phyloP scores from a whole-genome alignment of 2,329 filamentous ascomycete genomes.

The Fusarium temperatum region DNA sequence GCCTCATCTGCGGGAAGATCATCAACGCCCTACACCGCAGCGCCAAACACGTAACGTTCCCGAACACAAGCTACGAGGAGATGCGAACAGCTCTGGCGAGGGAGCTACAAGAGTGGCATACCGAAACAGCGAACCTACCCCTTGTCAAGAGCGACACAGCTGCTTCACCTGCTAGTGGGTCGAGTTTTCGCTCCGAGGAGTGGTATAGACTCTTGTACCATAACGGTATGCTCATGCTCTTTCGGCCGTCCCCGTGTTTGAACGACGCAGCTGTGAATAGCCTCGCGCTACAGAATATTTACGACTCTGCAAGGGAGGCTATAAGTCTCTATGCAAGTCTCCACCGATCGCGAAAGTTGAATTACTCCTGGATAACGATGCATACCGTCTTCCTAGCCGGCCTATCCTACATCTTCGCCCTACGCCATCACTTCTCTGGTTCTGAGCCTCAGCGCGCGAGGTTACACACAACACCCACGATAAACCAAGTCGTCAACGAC shows the following conservation, averaged over 20 bases:
- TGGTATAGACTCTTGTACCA: slow-evolving; percentile 56
- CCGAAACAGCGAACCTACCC: slow-evolving; percentile 39
- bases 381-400: slow-evolving; percentile 59
- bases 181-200: slow-evolving; percentile 52
- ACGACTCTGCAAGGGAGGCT: slow-evolving; percentile 49
- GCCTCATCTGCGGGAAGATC: slow-evolving; percentile 52
- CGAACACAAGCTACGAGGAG: slow-evolving; percentile 17
- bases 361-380: slow-evolving; percentile 60
- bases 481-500: slow-evolving; percentile 54
- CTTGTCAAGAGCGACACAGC: slow-evolving; percentile 39
- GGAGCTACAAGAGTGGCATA: slow-evolving; percentile 47
- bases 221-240: slow-evolving; percentile 54
- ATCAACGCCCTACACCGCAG: slow-evolving; percentile 48
- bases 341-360: slow-evolving; percentile 55
- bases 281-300: slow-evolving; percentile 48
- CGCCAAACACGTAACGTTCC: slow-evolving; percentile 22
- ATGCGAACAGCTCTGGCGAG: slow-evolving; percentile 35
- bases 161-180: slow-evolving; percentile 39
- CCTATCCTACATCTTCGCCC: slow-evolving; percentile 54
- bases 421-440: slow-evolving; percentile 50
- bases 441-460: neutral
- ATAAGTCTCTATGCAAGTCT: slow-evolving; percentile 56
- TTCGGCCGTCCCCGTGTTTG: slow-evolving; percentile 51
- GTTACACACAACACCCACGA: slow-evolving; percentile 47
- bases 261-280: slow-evolving; percentile 40